phyloP scores from a whole-genome alignment of 2,329 filamentous ascomycete genomes.

The Penicillium hordei region DNA sequence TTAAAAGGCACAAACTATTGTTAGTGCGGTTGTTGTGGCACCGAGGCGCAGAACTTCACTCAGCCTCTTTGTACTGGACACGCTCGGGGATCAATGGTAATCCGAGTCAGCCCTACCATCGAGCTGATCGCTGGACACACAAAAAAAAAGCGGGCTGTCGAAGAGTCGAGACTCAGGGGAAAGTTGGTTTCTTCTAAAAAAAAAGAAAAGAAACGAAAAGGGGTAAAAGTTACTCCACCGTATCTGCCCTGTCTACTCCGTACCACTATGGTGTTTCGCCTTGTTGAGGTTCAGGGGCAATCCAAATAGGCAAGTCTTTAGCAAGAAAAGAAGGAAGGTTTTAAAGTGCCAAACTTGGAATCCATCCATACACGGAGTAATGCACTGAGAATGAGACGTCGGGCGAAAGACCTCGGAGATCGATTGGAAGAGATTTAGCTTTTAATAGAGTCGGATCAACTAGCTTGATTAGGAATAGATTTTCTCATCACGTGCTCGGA shows the following conservation, averaged over 20 bases:
- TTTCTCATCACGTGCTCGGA: background rate
- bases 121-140: conserved; percentile 9
- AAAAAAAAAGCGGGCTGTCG: conserved; percentile 1
- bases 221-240: background rate
- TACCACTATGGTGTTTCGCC: background rate
- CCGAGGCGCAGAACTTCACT: conserved; percentile 10
- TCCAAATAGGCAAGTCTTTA: background rate
- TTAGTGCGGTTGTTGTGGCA: background rate
- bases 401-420: background rate
- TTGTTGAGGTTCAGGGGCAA: conserved; percentile 1
- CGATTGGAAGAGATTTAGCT: background rate
- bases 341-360: background rate
- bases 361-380: background rate
- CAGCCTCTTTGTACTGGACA: conserved; percentile 14
- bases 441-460: background rate
- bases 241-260: conserved; percentile 2
- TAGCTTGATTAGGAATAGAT: background rate
- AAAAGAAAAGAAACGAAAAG: conserved; percentile 2
- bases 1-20: background rate
- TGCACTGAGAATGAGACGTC: background rate
- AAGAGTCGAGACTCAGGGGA: background rate
- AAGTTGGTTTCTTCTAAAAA: background rate
- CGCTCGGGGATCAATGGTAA: background rate
- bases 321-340: background rate
- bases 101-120: conserved; percentile 14